Evolutionary conservation across 345 rosid genomes (phyloP).

Genomic region (Turritis glabra): DNA sequence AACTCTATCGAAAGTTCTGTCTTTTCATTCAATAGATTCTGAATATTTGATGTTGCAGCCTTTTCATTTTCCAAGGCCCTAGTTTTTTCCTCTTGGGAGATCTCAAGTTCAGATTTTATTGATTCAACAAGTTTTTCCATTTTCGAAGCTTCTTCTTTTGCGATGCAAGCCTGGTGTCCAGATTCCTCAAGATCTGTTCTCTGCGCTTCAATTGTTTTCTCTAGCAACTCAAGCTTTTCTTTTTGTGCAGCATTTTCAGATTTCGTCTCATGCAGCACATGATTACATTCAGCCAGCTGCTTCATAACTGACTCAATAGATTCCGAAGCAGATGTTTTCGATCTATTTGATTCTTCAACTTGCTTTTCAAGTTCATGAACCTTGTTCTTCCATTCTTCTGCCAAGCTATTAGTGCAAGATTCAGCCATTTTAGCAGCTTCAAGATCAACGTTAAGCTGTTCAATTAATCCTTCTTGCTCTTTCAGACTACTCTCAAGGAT

Average conservation of each 20-base stretch:
- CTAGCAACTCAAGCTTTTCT: conserved; percentile 71
- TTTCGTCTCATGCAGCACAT: conserved; percentile 63
- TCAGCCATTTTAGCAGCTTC: conserved; percentile 91
- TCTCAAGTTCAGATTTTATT: conserved; percentile 61
- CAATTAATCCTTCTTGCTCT: conserved; percentile 62
- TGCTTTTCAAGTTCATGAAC: conserved; percentile 63
- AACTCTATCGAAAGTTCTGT: conserved; percentile 56
- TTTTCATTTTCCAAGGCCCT: conserved; percentile 73
- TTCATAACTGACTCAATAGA: conserved; percentile 78
- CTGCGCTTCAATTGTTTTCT: conserved; percentile 59
- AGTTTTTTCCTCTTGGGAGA: conserved; percentile 59
- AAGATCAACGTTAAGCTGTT: conserved; percentile 74
- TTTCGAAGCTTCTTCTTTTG: conserved; percentile 53
- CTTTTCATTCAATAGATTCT: conserved; percentile 67
- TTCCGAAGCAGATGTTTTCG: conserved; percentile 77
- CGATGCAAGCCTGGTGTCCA: conserved; percentile 39
- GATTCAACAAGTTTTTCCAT: conserved; percentile 50
- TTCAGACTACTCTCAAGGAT: conserved; percentile 47
- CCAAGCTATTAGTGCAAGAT: conserved; percentile 63
- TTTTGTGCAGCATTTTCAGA: conserved; percentile 56
- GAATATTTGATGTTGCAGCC: conserved; percentile 64
- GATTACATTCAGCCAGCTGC: conserved; percentile 66
- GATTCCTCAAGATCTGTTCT: conserved; percentile 67
- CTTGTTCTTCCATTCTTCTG: conserved; percentile 68
- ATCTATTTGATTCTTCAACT: conserved; percentile 55